These are phyloP conservation scores for Aspergillus phoenicis DNA, from an alignment of 2,329 filamentous ascomycete species.

Conservation along the genomic window DNA sequence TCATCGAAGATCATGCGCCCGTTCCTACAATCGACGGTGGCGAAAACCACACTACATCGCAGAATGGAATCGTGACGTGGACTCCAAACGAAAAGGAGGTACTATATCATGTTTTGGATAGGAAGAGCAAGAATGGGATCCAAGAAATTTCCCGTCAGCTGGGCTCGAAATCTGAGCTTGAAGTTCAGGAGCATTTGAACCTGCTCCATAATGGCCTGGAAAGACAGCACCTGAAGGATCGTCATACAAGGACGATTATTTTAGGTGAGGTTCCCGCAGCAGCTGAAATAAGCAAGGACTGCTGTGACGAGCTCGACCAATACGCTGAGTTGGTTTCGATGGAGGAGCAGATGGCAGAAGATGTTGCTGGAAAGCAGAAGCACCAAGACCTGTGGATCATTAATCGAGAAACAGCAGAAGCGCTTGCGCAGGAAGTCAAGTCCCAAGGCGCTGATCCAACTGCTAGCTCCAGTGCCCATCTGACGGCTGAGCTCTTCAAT, in stretches of 20 bases:
- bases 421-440: conserved; percentile 31
- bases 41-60: conserved; percentile 48
- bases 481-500: conserved; percentile 61
- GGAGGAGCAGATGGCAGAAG: conserved; percentile 66
- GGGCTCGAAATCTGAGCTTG: conserved; percentile 70
- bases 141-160: conserved; percentile 65
- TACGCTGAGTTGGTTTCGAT: conserved; percentile 67
- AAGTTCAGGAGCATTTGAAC: conserved; percentile 71
- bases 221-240: conserved; percentile 41
- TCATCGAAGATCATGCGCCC: conserved; percentile 50
- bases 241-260: conserved; percentile 43
- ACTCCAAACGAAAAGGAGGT: conserved; percentile 67
- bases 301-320: conserved; percentile 66
- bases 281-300: conserved; percentile 68
- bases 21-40: conserved; percentile 12
- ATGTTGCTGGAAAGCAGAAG: conserved; percentile 59
- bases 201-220: conserved; percentile 59
- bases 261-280: conserved; percentile 69
- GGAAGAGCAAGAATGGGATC: conserved; percentile 65
- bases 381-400: conserved; percentile 71
- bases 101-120: conserved; percentile 68
- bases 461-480: conserved; percentile 38
- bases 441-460: conserved; percentile 31
- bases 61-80: conserved; percentile 74
- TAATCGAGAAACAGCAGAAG: conserved; percentile 37